Evolutionary conservation across 2,329 filamentous ascomycete genomes (phyloP).

Genomic region (Diaporthe sp.): DNA sequence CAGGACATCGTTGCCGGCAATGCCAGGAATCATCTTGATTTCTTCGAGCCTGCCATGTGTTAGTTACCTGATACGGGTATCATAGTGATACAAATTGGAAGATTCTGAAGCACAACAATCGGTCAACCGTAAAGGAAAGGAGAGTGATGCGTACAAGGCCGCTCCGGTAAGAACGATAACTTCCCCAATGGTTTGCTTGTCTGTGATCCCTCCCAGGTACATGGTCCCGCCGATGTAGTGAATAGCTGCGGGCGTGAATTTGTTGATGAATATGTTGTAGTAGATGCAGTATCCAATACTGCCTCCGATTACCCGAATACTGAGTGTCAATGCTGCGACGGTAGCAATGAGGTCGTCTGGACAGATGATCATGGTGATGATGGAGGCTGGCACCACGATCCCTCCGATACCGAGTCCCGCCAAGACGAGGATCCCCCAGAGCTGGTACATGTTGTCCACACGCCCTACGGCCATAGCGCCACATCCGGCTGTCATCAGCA

Average conservation of each 20-base stretch:
- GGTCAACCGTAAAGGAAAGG: too few species aligned
- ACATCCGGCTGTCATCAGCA: constrained; percentile 76
- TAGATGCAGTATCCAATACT: constrained; percentile 74
- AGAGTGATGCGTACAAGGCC: constrained; percentile 52
- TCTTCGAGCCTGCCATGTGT: constrained; percentile 52
- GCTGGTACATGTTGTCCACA: constrained; percentile 65
- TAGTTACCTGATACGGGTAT: too few species aligned
- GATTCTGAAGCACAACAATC: too few species aligned
- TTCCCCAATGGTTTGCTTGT: constrained; percentile 59
- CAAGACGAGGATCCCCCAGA: constrained; percentile 68
- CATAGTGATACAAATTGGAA: too few species aligned
- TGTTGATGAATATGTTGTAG: constrained; percentile 67
- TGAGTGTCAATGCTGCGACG: constrained; percentile 76
- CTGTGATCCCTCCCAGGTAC: constrained; percentile 63
- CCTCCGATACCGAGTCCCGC: constrained; percentile 76
- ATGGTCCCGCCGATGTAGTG: constrained; percentile 66
- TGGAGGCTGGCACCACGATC: constrained; percentile 76
- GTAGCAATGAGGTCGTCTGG: constrained; percentile 80
- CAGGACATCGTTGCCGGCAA: constrained; percentile 63
- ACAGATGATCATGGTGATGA: constrained; percentile 78
- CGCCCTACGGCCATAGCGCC: constrained; percentile 66
- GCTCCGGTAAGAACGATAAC: constrained; percentile 68
- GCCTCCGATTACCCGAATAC: constrained; percentile 78
- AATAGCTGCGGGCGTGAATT: constrained; percentile 60
- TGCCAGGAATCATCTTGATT: constrained; percentile 64